These are phyloP conservation scores for Calvatia gigantea DNA, from an alignment of 768 basidiomycete species.

Conservation along the genomic window DNA sequence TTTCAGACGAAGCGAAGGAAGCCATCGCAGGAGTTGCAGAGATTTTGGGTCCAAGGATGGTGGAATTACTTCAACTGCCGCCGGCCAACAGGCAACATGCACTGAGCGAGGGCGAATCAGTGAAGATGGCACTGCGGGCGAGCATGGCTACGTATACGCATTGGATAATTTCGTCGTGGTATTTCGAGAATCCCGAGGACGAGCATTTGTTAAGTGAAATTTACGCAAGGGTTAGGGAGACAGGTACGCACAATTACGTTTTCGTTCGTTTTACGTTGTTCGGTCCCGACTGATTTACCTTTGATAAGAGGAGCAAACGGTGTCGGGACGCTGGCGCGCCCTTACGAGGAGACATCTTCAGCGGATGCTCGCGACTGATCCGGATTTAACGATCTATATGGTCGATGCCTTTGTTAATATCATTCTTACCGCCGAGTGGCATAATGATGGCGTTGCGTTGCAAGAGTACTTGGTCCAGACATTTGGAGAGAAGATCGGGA, in stretches of 20 bases:
- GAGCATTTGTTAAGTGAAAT: constrained; percentile 42
- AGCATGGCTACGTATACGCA: constrained; percentile 43
- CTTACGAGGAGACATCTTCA: constrained; percentile 46
- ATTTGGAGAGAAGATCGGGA: constrained; percentile 40
- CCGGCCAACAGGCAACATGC: not conserved
- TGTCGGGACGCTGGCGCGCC: constrained; percentile 55
- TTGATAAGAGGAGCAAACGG: constrained; percentile 42
- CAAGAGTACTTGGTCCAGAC: constrained; percentile 35
- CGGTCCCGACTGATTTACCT: not conserved
- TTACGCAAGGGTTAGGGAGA: constrained; percentile 35
- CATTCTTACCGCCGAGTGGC: constrained; percentile 32
- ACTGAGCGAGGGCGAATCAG: not conserved
- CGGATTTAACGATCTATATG: constrained; percentile 33
- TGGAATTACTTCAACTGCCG: constrained; percentile 32
- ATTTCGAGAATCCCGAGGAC: constrained; percentile 44
- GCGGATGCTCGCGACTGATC: constrained; percentile 32
- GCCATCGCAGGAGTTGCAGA: constrained; percentile 26
- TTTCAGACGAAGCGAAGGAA: constrained; percentile 23
- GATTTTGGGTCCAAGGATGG: constrained; percentile 34
- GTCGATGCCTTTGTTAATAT: constrained; percentile 38
- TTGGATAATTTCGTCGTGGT: constrained; percentile 51
- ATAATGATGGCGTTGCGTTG: constrained; percentile 22
- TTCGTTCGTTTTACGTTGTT: not conserved
- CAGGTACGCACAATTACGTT: constrained; percentile 39
- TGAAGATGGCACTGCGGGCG: constrained; percentile 43